These are phyloP conservation scores for Leonotis leonurus DNA, from an alignment of 257 asterid genomes.

Conservation along the genomic window DNA sequence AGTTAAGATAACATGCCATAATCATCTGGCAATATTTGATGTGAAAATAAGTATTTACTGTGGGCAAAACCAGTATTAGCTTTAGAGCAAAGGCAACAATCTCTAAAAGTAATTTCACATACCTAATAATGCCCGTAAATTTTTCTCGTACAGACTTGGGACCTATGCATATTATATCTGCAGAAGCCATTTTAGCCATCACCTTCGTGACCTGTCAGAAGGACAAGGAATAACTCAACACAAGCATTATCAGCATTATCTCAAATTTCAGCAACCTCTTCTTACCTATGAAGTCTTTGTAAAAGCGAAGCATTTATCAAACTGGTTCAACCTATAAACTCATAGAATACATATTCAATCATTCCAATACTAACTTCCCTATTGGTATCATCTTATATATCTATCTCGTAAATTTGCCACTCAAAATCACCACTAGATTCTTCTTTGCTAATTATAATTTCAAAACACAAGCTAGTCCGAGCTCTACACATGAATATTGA, in stretches of 20 bases:
- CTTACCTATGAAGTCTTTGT: neutral
- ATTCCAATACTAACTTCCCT: neutral
- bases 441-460: neutral
- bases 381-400: neutral
- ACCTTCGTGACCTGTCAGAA: constrained; percentile 72
- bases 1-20: neutral
- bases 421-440: neutral
- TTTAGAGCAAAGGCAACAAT: neutral
- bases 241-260: neutral
- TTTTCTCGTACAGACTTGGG: constrained; percentile 77
- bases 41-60: neutral
- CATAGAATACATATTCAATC: neutral
- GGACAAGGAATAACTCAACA: neutral
- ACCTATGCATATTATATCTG: constrained; percentile 80
- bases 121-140: constrained; percentile 86
- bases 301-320: neutral
- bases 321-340: neutral
- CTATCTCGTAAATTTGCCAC: neutral
- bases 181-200: constrained; percentile 86
- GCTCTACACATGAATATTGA: neutral
- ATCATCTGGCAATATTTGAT: neutral
- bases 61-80: neutral
- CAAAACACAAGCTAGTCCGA: neutral
- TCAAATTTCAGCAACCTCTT: neutral
- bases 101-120: neutral